phyloP scores from a whole-genome alignment of 306 rosid genomes.

The Morella rubra region DNA sequence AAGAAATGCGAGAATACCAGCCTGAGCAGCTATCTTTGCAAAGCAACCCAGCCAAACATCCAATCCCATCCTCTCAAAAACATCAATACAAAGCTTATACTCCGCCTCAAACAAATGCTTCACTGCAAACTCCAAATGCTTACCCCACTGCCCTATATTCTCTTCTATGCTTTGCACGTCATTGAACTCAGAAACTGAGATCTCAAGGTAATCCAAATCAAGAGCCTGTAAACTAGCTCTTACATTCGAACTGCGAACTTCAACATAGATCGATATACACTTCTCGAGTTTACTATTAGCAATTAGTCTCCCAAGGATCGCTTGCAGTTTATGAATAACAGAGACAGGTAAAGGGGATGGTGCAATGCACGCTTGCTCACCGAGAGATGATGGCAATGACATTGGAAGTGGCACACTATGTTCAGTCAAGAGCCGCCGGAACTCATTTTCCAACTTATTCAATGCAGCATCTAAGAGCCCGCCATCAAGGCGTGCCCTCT shows the following conservation, averaged over 20 bases:
- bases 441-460: conserved; percentile 82
- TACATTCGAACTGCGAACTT: conserved; percentile 88
- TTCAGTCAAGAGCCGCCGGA: conserved; percentile 68
- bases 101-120: conserved; percentile 97
- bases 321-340: conserved; percentile 81
- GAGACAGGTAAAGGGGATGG: conserved; percentile 90
- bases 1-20: conserved; percentile 93
- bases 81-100: conserved; percentile 92
- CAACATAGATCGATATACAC: conserved; percentile 77
- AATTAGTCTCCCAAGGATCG: conserved; percentile 70
- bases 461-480: conserved; percentile 87
- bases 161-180: conserved; percentile 94
- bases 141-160: conserved; percentile 91
- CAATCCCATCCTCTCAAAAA: conserved; percentile 85
- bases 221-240: conserved; percentile 89
- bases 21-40: conserved; percentile 92
- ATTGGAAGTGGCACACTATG: conserved; percentile 87
- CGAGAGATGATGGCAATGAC: conserved; percentile 39
- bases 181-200: conserved; percentile 84
- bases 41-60: conserved; percentile 96
- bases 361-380: conserved; percentile 84
- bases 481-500: conserved; percentile 65
- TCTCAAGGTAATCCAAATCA: conserved; percentile 90
- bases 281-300: conserved; percentile 76
- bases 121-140: conserved; percentile 97